Evolutionary conservation across 495 filamentous ascomycete species (phyloP), one percentile per base, ranked within the genome.

Genomic region (Entonaema liquescens): DNA sequence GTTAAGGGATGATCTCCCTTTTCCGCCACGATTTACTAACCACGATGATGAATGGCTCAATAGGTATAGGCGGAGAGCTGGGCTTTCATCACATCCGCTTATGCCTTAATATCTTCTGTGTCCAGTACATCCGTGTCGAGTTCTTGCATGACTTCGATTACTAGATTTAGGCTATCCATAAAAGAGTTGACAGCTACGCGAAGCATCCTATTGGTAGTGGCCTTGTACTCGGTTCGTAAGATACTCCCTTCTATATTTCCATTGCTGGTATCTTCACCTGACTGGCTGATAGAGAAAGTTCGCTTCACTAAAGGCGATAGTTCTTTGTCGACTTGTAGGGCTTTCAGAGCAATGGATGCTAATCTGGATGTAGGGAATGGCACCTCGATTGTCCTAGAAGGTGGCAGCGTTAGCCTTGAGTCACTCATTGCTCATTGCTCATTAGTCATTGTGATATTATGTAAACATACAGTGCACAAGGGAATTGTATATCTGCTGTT

Each of bases 161-260:
- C 89, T 36, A 97, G 88, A 9, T 89, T 87, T 28, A 98, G 72
- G 70, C 92, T 96, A 68, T 98, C 95, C 84, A 98, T 93, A 75
- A 97, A 97, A n/a, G 95, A 93, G 81, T 99, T 99, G 70, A 97
- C 95, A 13, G 95, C 93, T 9, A 99, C 95, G 15, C 95, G 89
- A 68, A 99, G 85, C 96, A 98, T 98, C 62, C 95, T 89, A 70
- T 97, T 95, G 15, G 95, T 98, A 0, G 93, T 94, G 0, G 95
- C 95, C 53, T 85, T 87, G 82, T 98, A 99, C 56, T 91, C 87
- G 9, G 90, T 90, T 38, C 86, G 82, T 49, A 99, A 84, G 5
- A 94, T 81, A 3, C 84, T 88, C 57, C 85, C 77, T 28, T 82
- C 81, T 8, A 82, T 80, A 13, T 80, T 76, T 2, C 77, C 76